Percentiles rank a stretch among this genome's conserved stretches.
These are phyloP conservation scores for Aureobasidium namibiae DNA, from an alignment of 2,329 filamentous ascomycete species.

Conservation along the genomic window DNA sequence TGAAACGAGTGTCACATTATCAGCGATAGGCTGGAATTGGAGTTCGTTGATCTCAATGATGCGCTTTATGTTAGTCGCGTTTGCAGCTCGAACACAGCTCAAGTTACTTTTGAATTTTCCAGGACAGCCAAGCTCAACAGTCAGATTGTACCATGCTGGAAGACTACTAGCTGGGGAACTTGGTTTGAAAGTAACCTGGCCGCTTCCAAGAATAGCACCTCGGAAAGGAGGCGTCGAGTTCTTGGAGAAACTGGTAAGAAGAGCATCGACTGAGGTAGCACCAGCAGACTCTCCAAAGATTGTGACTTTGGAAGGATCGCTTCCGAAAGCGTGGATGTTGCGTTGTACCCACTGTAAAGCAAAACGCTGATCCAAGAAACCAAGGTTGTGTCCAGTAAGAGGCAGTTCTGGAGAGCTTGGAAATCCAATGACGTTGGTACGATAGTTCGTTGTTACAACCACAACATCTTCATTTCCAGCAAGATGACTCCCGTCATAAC, in stretches of 20 bases:
- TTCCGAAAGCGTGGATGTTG: conserved; percentile 30
- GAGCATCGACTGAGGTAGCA: conserved; percentile 24
- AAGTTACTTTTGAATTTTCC: conserved; percentile 21
- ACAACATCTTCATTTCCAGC: conserved; percentile 29
- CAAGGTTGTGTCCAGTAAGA: conserved; percentile 24
- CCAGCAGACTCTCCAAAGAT: conserved; percentile 30
- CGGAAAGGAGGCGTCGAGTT: conserved; percentile 25
- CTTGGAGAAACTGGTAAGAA: conserved; percentile 24
- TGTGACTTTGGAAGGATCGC: conserved; percentile 29
- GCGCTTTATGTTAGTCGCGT: conserved; percentile 24
- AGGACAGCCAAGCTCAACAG: conserved; percentile 22
- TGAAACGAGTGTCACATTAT: conserved; percentile 26
- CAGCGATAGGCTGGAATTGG: conserved; percentile 24
- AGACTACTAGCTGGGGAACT: conserved; percentile 7
- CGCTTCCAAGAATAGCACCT: conserved; percentile 26
- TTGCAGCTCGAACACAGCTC: conserved; percentile 24
- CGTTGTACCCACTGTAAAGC: conserved; percentile 31
- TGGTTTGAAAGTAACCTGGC: conserved; percentile 22
- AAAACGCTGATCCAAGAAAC: conserved; percentile 30
- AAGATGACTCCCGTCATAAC: conserved; percentile 27
- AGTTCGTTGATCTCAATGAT: conserved; percentile 25
- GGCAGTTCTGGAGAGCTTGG: conserved; percentile 29
- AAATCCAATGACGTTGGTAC: conserved; percentile 36
- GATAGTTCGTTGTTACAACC: conserved; percentile 28
- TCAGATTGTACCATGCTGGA: conserved; percentile 21